These are phyloP conservation scores for Lactarius pseudohatsudake DNA, from an alignment of 768 basidiomycete genomes.

Conservation along the genomic window DNA sequence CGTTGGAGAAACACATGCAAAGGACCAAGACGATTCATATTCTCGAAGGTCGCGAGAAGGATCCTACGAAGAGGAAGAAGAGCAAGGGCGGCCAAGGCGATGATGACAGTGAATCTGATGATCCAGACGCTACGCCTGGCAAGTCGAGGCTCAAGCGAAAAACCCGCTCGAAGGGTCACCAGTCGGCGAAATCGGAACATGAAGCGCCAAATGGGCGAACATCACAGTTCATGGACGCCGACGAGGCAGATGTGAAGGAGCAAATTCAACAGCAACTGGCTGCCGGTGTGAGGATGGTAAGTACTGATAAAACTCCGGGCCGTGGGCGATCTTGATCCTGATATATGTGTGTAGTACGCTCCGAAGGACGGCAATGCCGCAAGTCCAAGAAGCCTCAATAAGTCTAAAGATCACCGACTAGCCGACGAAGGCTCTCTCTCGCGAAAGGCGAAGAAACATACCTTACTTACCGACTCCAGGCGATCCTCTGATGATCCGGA, in stretches of 20 bases:
- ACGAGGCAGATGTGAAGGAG: slow-evolving; percentile 77
- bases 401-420: slow-evolving; percentile 47
- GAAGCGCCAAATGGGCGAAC: slow-evolving; percentile 51
- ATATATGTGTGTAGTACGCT: slow-evolving; percentile 48
- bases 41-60: slow-evolving; percentile 66
- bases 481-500: slow-evolving; percentile 47
- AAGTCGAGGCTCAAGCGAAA: slow-evolving; percentile 48
- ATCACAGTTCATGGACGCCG: slow-evolving; percentile 90
- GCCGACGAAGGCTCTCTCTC: slow-evolving; percentile 42
- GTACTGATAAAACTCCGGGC: slow-evolving; percentile 31
- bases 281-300: slow-evolving; percentile 69
- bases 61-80: slow-evolving; percentile 34
- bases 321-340: not conserved
- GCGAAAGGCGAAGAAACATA: slow-evolving; percentile 40
- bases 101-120: slow-evolving; percentile 49
- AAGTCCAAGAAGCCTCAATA: slow-evolving; percentile 67
- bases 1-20: slow-evolving; percentile 79
- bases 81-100: slow-evolving; percentile 37
- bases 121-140: slow-evolving; percentile 56
- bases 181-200: slow-evolving; percentile 37
- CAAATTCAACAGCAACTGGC: slow-evolving; percentile 86
- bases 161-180: slow-evolving; percentile 37
- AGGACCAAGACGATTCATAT: slow-evolving; percentile 81
- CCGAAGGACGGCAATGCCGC: slow-evolving; percentile 56
- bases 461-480: slow-evolving; percentile 38